Evolutionary conservation across 208 protist species (phyloP).

Genomic region (Sergeia podlipaevii): DNA sequence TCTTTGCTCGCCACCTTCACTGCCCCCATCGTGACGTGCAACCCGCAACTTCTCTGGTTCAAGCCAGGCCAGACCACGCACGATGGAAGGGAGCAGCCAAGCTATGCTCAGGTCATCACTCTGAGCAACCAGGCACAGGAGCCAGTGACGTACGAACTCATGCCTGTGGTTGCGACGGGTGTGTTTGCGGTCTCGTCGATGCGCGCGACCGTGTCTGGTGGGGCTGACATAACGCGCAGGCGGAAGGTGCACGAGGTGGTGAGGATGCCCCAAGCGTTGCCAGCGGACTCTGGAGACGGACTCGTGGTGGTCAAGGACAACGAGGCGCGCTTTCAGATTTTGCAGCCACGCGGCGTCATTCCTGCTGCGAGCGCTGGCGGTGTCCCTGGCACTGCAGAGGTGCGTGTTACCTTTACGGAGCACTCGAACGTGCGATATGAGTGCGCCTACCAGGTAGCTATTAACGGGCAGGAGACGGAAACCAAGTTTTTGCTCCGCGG

Average conservation of each 20-base stretch:
- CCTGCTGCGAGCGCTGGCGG: slow-evolving; percentile 70
- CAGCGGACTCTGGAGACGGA: slow-evolving; percentile 3
- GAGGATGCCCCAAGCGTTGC: slow-evolving; percentile 22
- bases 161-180: slow-evolving; percentile 11
- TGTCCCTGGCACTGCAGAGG: slow-evolving; percentile 34
- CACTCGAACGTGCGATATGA: slow-evolving; percentile 74
- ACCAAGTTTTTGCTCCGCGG: slow-evolving; percentile 51
- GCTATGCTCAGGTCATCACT: slow-evolving; percentile 50
- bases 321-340: slow-evolving; percentile 42
- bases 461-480: slow-evolving; percentile 33
- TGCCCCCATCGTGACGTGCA: slow-evolving; percentile 35
- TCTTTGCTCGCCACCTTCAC: slow-evolving; percentile 43
- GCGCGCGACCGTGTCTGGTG: background rate
- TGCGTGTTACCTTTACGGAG: slow-evolving; percentile 53
- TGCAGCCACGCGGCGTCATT: slow-evolving; percentile 36
- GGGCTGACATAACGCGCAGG: slow-evolving; percentile 1
- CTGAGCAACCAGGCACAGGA: slow-evolving; percentile 47
- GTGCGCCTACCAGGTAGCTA: slow-evolving; percentile 45
- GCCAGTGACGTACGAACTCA: slow-evolving; percentile 41
- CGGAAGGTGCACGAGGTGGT: slow-evolving; percentile 44
- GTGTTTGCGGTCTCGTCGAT: background rate
- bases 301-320: slow-evolving; percentile 34
- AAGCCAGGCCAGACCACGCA: slow-evolving; percentile 64
- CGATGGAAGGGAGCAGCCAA: slow-evolving; percentile 72
- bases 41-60: slow-evolving; percentile 65